Percentiles rank a stretch among this genome's conserved stretches.
Evolutionary conservation across 371 early-diverging fungal species (phyloP).

Genomic region (Mucor sp.): DNA sequence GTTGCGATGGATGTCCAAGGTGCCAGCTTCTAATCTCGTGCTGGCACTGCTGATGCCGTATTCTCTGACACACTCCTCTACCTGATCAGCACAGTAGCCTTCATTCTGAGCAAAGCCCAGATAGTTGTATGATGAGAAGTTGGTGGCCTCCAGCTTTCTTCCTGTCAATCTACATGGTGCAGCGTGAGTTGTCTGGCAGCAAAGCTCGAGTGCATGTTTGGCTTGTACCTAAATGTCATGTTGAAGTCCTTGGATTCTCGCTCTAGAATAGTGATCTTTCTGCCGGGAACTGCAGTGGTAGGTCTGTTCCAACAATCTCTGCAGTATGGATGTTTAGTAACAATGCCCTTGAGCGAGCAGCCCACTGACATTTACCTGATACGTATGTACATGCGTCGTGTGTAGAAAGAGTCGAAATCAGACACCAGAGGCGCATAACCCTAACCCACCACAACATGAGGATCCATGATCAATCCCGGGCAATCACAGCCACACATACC

Average conservation of each 20-base stretch:
- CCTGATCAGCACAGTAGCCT: conserved; percentile 93
- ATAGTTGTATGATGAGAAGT: conserved; percentile 99
- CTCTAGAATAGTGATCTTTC: conserved; percentile 28
- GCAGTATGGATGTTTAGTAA: conserved; percentile 18
- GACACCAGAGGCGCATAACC: conserved; percentile 91
- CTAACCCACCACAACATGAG: conserved; percentile 25
- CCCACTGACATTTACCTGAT: conserved; percentile 60
- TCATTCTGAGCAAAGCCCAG: conserved; percentile 96
- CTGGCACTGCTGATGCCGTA: conserved; percentile 73
- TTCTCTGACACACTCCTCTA: conserved; percentile 69
- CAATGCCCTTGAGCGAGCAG: conserved; percentile 88
- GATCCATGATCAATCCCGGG: neutral
- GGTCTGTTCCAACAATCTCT: conserved; percentile 65
- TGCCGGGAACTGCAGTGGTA: conserved; percentile 29
- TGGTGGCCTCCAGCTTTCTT: conserved; percentile 76
- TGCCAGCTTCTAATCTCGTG: conserved; percentile 75
- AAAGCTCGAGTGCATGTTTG: neutral
- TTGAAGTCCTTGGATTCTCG: conserved; percentile 32
- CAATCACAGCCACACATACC: conserved; percentile 30
- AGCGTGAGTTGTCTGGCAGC: neutral
- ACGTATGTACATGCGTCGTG: conserved; percentile 91
- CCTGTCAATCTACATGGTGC: conserved; percentile 70
- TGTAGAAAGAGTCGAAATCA: conserved; percentile 98
- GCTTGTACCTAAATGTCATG: conserved; percentile 19
- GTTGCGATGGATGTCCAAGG: conserved; percentile 71